These are phyloP conservation scores for Parietaria judaica DNA, from an alignment of 306 rosid genomes.

Conservation along the genomic window DNA sequence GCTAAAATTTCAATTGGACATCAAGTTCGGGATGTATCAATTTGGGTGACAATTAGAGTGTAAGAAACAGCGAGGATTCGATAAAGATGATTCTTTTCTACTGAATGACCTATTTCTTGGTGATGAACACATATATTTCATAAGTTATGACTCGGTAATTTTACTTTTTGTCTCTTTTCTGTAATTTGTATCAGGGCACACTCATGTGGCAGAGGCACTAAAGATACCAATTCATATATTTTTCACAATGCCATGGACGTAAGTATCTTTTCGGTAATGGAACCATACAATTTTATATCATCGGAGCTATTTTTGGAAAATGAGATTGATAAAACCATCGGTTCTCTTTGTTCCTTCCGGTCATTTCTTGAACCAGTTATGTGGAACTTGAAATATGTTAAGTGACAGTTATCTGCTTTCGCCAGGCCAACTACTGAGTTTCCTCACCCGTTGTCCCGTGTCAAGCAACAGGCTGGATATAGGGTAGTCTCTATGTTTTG, in stretches of 20 bases:
- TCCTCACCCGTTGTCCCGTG: constrained; percentile 97
- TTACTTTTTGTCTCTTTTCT: constrained; percentile 2
- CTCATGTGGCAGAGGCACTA: constrained; percentile 96
- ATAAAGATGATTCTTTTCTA: too few relatives aligned
- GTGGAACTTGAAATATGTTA: constrained; percentile 21
- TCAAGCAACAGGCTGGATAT: constrained; percentile 90
- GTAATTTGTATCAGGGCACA: constrained; percentile 56
- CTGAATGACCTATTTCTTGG: too few relatives aligned
- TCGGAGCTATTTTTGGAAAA: background rate
- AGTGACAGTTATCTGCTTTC: constrained; percentile 17
- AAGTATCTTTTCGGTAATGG: constrained; percentile 62
- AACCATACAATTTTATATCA: constrained; percentile 11
- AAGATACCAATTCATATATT: constrained; percentile 86
- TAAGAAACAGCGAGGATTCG: too few relatives aligned
- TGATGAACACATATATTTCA: background rate
- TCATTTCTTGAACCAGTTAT: constrained; percentile 12
- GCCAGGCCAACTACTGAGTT: constrained; percentile 97
- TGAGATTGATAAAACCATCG: constrained; percentile 7
- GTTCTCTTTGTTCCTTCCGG: constrained; percentile 1
- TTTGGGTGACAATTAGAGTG: too few relatives aligned
- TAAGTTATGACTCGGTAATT: background rate
- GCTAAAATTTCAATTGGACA: background rate
- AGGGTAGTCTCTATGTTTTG: constrained; percentile 45
- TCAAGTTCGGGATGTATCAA: background rate
- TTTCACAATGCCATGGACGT: constrained; percentile 99